Conservation (phyloP, 2,329 filamentous ascomycete genomes). For the Xylariaceae sp. region DNA sequence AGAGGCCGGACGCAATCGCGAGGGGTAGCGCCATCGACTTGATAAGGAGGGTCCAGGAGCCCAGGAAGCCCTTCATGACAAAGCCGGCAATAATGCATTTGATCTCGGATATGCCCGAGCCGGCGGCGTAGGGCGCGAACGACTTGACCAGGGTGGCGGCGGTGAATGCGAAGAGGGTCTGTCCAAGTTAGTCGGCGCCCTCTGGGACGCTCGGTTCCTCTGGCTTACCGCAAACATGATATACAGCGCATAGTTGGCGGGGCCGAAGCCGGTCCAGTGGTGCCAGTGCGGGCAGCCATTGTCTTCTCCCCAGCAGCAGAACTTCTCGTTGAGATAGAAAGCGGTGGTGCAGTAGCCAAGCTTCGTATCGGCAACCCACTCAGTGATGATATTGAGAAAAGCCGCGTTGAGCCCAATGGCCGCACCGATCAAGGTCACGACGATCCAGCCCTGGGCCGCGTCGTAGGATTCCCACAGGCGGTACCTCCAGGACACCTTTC, state of each 20-base stretch:
- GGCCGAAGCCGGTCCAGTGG: slow-evolving; percentile 71
- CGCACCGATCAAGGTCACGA: slow-evolving; percentile 87
- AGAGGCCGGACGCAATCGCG: slow-evolving; percentile 87
- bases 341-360: slow-evolving; percentile 90
- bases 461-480: slow-evolving; percentile 83
- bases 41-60: slow-evolving; percentile 84
- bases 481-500: slow-evolving; percentile 68
- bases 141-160: slow-evolving; percentile 79
- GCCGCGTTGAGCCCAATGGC: slow-evolving; percentile 91
- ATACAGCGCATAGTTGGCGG: slow-evolving; percentile 81
- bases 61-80: slow-evolving; percentile 97
- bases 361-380: slow-evolving; percentile 95
- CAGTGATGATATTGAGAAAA: slow-evolving; percentile 88
- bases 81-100: slow-evolving; percentile 99
- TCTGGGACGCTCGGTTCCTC: not conserved
- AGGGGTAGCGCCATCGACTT: slow-evolving; percentile 88
- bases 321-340: slow-evolving; percentile 95
- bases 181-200: slow-evolving; percentile 10
- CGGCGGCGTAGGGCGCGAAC: slow-evolving; percentile 92
- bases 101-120: slow-evolving; percentile 96
- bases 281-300: slow-evolving; percentile 86
- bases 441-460: slow-evolving; percentile 95
- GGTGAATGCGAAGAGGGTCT: slow-evolving; percentile 73
- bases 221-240: slow-evolving; percentile 67
- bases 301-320: slow-evolving; percentile 96